Conservation (phyloP, 2,329 filamentous ascomycete species). For the Penicillium paneum region DNA sequence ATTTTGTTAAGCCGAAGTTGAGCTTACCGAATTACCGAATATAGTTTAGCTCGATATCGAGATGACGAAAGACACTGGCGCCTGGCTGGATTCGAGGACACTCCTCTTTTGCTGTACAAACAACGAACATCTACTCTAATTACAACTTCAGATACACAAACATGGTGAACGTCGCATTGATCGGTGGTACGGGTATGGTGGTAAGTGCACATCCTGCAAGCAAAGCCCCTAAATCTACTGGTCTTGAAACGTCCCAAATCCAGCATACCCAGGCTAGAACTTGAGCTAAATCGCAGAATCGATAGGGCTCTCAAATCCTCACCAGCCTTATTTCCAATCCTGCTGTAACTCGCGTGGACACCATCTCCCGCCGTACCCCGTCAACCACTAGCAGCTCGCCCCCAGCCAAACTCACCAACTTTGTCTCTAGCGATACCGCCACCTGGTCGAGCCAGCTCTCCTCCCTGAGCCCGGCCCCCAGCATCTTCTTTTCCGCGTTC, state of each 20-base stretch:
- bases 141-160: neutral
- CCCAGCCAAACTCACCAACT: slow-evolving; percentile 61
- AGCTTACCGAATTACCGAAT: neutral
- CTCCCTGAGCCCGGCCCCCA: slow-evolving; percentile 54
- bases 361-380: slow-evolving; percentile 46
- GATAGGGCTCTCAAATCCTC: slow-evolving; percentile 71
- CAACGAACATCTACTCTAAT: no score
- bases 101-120: neutral
- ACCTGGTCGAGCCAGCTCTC: slow-evolving; percentile 65
- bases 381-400: slow-evolving; percentile 45
- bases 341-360: slow-evolving; percentile 41
- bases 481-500: slow-evolving; percentile 71
- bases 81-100: neutral
- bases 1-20: neutral
- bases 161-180: slow-evolving; percentile 47
- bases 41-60: neutral
- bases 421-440: slow-evolving; percentile 64
- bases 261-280: slow-evolving; percentile 1
- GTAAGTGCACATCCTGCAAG: slow-evolving; percentile 34
- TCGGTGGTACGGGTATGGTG: slow-evolving; percentile 51
- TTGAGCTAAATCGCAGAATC: slow-evolving; percentile 30
- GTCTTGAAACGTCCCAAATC: neutral
- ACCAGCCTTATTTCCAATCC: slow-evolving; percentile 45
- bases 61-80: neutral
- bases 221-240: neutral